Conservation (phyloP, 176 grass and related monocot species). For the Themeda triandra region DNA sequence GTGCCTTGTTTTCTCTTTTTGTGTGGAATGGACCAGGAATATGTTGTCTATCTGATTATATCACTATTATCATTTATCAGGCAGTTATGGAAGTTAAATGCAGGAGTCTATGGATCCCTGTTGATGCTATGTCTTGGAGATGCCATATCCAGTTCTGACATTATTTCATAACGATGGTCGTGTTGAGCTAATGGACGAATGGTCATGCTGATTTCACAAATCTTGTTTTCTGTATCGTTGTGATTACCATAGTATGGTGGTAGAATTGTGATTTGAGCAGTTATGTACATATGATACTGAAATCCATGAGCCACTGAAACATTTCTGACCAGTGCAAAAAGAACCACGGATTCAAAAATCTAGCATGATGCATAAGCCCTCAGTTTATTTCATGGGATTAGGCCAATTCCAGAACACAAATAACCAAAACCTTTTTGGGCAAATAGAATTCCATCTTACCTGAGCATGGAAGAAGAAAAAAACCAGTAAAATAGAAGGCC, state of each 20-base stretch:
- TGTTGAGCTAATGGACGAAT: neutral
- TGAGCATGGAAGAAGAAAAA: neutral
- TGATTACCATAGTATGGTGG: too few species aligned
- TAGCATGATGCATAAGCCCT: neutral
- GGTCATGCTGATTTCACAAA: neutral
- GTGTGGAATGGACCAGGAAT: neutral
- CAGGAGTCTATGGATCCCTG: neutral
- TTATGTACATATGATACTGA: neutral
- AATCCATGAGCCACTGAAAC: neutral
- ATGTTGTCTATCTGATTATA: neutral
- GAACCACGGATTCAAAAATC: neutral
- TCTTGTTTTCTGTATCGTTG: neutral
- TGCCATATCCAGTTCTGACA: neutral
- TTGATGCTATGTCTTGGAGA: neutral
- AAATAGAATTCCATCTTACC: neutral
- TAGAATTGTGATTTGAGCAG: too few species aligned
- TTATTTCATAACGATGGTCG: neutral
- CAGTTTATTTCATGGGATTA: neutral
- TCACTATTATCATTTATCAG: neutral
- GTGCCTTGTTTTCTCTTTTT: neutral
- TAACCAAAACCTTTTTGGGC: neutral
- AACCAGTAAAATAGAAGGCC: neutral
- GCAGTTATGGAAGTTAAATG: neutral
- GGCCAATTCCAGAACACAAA: neutral
- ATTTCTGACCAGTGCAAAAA: neutral